phyloP scores from a whole-genome alignment of 78 protist species.

The Monocercomonoides exilis region DNA sequence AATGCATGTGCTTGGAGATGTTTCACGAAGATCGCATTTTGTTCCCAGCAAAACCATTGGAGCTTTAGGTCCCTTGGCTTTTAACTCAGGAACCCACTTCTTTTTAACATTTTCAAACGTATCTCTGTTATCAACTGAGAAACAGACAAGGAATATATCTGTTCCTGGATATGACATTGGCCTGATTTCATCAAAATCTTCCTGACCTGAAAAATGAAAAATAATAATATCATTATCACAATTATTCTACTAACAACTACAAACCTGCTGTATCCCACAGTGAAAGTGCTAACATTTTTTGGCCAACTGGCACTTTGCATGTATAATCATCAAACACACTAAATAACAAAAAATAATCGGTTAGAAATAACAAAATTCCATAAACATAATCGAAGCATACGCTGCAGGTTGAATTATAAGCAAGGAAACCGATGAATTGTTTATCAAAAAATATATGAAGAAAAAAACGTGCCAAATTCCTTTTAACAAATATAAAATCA shows the following conservation, averaged over 20 bases:
- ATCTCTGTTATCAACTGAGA: background rate
- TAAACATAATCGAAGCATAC: background rate
- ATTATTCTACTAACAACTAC: background rate
- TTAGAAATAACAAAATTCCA: background rate
- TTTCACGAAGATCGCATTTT: slow-evolving; percentile 15
- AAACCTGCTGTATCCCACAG: background rate
- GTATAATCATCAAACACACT: background rate
- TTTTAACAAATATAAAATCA: too few species aligned
- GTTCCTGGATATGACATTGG: slow-evolving; percentile 18
- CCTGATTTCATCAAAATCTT: background rate
- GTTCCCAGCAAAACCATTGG: slow-evolving; percentile 15
- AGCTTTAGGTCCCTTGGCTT: background rate
- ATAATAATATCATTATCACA: background rate
- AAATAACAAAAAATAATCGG: background rate
- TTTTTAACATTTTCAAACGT: slow-evolving; percentile 11
- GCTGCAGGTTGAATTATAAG: background rate
- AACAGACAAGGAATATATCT: background rate
- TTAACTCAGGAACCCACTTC: slow-evolving; percentile 20
- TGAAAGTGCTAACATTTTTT: background rate
- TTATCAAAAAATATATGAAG: background rate
- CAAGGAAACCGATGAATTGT: background rate
- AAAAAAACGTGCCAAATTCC: background rate
- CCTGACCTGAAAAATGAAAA: background rate
- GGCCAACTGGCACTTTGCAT: background rate
- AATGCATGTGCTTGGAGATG: background rate